Evolutionary conservation across 257 asterid genomes (phyloP), one percentile per base, ranked within the genome.

Genomic region (Solanum rostratum): DNA sequence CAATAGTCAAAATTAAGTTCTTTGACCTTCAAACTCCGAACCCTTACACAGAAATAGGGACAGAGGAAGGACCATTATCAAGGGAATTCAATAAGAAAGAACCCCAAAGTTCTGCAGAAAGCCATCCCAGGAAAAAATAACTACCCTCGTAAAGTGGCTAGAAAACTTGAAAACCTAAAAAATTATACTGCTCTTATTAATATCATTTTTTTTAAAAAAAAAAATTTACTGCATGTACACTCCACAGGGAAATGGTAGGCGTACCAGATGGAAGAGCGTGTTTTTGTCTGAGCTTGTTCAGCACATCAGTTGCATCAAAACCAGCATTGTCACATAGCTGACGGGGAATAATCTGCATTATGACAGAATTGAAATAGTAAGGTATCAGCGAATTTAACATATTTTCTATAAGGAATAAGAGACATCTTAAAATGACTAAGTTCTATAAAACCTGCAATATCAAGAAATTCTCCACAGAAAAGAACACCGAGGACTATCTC

Each of bases 221-320:
- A 33, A 33, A 33, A 33, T 5, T 16, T 76, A 1, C 10, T 46
- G 29, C 4, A 29, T 49, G 66, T 14, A 8, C 52, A 54, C 69
- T 39, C 46, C n/a, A n/a, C 50, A 30, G 37, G 46, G 46, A 79
- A 73, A 13, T 14, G 66, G 83, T 22, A 85, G 81, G 85, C 91
- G 81, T 85, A 96, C 99, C 99, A 55, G 98, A 95, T 20, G 95
- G 92, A 86, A 95, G 92, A 18, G 99, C 98, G 15, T 96, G 99
- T 71, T 96, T 96, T 82, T 96, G 99, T 86, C 99, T 93, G 88
- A 96, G 90, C 88, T 96, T 96, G 92, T 96, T 96, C 91, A 96
- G 85, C 78, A 95, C 98, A 88, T 96, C 99, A 37, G 98, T 96
- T 50, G 99, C 99, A 88, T 96, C 99, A 89, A 92, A 92, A 84